Conservation (phyloP, 768 basidiomycete species). For the Hygrophorus russula region DNA sequence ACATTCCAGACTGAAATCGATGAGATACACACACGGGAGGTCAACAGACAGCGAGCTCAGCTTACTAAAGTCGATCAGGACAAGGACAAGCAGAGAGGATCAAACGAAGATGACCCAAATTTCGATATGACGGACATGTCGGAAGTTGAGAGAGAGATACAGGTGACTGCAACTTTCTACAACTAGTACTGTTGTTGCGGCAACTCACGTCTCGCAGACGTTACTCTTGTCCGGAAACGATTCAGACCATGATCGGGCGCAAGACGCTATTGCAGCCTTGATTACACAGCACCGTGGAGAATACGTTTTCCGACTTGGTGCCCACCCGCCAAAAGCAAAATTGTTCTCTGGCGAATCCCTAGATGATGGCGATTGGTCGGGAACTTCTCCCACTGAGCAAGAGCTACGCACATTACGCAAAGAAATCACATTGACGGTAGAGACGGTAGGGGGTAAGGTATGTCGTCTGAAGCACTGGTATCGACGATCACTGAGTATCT, state of each 20-base stretch:
- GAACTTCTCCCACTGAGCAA: slow-evolving; percentile 34
- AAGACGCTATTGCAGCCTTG: slow-evolving; percentile 53
- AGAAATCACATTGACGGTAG: slow-evolving; percentile 38
- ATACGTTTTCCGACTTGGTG: slow-evolving; percentile 63
- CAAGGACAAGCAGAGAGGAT: slow-evolving; percentile 22
- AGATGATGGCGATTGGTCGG: slow-evolving; percentile 44
- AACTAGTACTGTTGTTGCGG: slow-evolving; percentile 1
- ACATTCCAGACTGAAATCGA: slow-evolving; percentile 71
- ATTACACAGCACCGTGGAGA: slow-evolving; percentile 64
- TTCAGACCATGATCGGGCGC: slow-evolving; percentile 40
- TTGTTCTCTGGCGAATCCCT: slow-evolving; percentile 46
- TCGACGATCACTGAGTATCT: not conserved
- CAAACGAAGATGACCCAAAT: slow-evolving; percentile 8
- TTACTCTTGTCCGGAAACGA: slow-evolving; percentile 31
- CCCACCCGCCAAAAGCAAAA: slow-evolving; percentile 44
- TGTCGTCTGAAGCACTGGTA: not conserved
- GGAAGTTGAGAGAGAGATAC: slow-evolving; percentile 44
- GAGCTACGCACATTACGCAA: slow-evolving; percentile 39
- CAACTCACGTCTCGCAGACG: slow-evolving; percentile 20
- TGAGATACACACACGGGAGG: slow-evolving; percentile 59
- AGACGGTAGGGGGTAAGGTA: slow-evolving; percentile 79
- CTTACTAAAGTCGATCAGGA: slow-evolving; percentile 14
- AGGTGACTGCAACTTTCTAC: slow-evolving; percentile 25
- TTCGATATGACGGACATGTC: slow-evolving; percentile 16
- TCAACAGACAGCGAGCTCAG: slow-evolving; percentile 47